Base-by-base conservation (phyloP, 1,139 yeast genomes). In the Taiozyma onychis region DNA sequence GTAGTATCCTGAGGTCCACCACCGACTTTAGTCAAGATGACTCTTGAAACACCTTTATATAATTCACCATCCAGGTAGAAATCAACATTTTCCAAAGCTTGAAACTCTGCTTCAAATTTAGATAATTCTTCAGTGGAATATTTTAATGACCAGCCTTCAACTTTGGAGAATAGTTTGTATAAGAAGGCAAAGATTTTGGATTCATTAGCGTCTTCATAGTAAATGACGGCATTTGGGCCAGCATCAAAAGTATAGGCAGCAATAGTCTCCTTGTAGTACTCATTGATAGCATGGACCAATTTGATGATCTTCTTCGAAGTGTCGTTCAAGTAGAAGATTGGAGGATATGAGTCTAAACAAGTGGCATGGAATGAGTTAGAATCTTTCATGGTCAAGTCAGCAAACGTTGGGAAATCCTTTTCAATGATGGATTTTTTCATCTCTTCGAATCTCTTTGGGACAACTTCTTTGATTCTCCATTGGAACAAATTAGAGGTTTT, bases 171-270 rank as follows among this genome's bases (percentile, higher is more conserved):
- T 53, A 78, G 68, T 52, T 73, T 71, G 67, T 82, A 71, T 49
- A 86, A 67, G 58, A 81, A 71, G 10, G 87, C 80, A 61, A 85
- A 75, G 11, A 93, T 84, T 57, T 74, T 75, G 30, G 71, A 64
- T 68, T 90, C 97, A 69, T 91, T 78, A 59, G 82, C 74, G 58
- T 78, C 77, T 65, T 85, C 82, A 67, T 91, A 93, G 73, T 93
- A 93, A 55, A 93, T 80, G 46, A 93, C 99, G 14, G 97, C 96
- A 71, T 93, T 93, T 67, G 99, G 99, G 64, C 99, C 99, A 41
- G 99, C 99, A 68, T 93, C 99, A 65, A 87, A 93, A 3, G 99
- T 95, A 70, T 93, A 93, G 39, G 98, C 98, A 26, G 96, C 97
- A 49, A 90, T 76, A 18, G 77, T 77, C 60, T 77, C 74, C 47